Base-by-base conservation (phyloP, 2,329 filamentous ascomycete genomes). In the Penicillium sclerotiorum region DNA sequence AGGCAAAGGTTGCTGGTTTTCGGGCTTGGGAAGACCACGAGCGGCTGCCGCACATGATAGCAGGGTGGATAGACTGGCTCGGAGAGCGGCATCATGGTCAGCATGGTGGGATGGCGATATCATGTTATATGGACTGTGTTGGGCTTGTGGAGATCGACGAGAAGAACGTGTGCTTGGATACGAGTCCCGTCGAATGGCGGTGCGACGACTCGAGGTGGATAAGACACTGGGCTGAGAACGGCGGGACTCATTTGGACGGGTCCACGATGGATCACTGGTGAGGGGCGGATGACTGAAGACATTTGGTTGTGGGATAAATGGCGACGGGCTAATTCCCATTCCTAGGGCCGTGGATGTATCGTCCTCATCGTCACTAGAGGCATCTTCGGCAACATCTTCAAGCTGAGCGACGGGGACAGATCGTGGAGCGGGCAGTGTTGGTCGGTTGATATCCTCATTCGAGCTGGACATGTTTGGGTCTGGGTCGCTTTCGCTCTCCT, bases 11-110 rank as follows among this genome's bases (percentile, higher is more conserved):
- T 66, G 66, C 32, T 53, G 65, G 39, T 47, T 38, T 18, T 71
- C 73, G 50, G 62, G 63, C 65, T 94, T 96, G 1, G 87, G 84
- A 13, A 94, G 77, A 4, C 88, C 88, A 36, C 94, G 83, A 1
- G 93, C 94, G 0, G 93, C 94, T 3, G 92, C 91, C 0, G 91
- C 93, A 63, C 90, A 95, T n/a, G 93, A 96, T 11, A 99, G 82
- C 11, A 99, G 80, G 0, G 94, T 97, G 1, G 91, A 96, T n/a
- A 99, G 80, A 41, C 90, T 96, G 17, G 94, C 91, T 27, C 94
- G 86, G 9, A 99, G 80, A 2, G 91, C 94, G 23, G 91, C 94
- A 62, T 99, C 94, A 62, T 97, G 92, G 61, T 97, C 91, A 40
- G 89, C 86, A 60, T 90, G 89, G 61, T 89, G 84, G 3, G 84